Percentiles rank a stretch among this genome's conserved stretches.
Conservation (phyloP, 495 filamentous ascomycete genomes). For the Aspergillus ellipticus region DNA sequence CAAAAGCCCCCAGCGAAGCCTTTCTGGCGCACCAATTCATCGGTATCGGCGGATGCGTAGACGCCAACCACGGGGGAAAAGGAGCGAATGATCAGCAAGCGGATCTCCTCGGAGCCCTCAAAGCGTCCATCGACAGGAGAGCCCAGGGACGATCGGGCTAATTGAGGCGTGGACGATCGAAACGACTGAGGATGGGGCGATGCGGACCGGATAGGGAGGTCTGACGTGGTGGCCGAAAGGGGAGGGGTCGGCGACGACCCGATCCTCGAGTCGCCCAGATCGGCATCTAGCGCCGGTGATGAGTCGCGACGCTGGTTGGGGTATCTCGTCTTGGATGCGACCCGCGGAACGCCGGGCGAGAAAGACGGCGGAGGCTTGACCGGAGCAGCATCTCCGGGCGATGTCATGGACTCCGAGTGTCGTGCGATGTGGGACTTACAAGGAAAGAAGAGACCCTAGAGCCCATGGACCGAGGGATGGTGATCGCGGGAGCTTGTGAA, state of each 20-base stretch:
- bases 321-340: constrained; percentile 49
- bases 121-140: constrained; percentile 46
- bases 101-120: constrained; percentile 57
- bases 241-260: constrained; percentile 47
- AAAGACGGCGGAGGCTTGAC: constrained; percentile 58
- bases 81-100: constrained; percentile 71
- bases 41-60: constrained; percentile 76
- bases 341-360: constrained; percentile 49
- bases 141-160: constrained; percentile 55
- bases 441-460: constrained; percentile 13
- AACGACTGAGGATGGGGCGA: constrained; percentile 58
- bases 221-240: constrained; percentile 31
- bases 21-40: constrained; percentile 76
- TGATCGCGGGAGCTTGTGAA: too few relatives aligned
- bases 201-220: constrained; percentile 38
- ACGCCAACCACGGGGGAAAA: constrained; percentile 87
- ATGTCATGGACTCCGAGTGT: constrained; percentile 55
- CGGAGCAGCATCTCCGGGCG: constrained; percentile 57
- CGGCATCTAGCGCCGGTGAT: constrained; percentile 40
- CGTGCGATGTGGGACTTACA: constrained; percentile 13
- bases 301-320: constrained; percentile 37
- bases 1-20: constrained; percentile 78
- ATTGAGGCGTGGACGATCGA: constrained; percentile 56
- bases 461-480: constrained; percentile 32
- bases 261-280: constrained; percentile 47